Evolutionary conservation across 2,329 filamentous ascomycete genomes (phyloP), one percentile per base, ranked within the genome.

Genomic region (Aspergillus niger): DNA sequence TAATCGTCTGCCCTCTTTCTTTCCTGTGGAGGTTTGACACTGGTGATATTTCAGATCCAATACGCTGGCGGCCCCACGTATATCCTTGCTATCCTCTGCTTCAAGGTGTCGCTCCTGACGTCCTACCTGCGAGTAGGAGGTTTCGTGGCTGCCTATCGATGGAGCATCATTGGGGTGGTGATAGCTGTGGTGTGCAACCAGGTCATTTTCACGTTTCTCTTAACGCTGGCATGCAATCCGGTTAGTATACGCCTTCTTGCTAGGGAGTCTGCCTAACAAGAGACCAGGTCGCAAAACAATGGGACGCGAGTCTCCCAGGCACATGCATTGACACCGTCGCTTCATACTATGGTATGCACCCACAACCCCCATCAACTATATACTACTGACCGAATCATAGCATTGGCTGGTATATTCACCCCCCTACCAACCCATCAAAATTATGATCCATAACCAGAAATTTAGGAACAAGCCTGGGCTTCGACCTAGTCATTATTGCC

Each of bases 121-220:
- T 80, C 79, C 0, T 83, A 83, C 26, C 64, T 82, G 0, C 78
- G 81, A 1, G 80, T 83, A 48, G 74, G 69, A 13, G 76, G 81
- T 3, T 75, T 79, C 1, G 71, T 74, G 2, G 71, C 72, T 0
- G 41, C 57, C 3, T 80, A 80, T 47, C 72, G 74, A 26, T 65
- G 68, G 5, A 56, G 66, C 1, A 76, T 79, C 0, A 69, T 78
- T 8, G 63, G 59, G 7, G 69, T 79, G n/a, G 74, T 77, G 1
- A 65, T 74, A 0, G 64, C 74, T 1, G 75, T 74, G 22, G 71
- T 72, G 0, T 44, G 77, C 11, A 80, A 78, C 53, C 79, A 82
- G 50, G 57, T 82, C 13, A 63, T 64, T 1, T 75, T 74, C 36
- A 64, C 73, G 1, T 62, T 73, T 13, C 55, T 71, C 0, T 61